Evolutionary conservation across 495 filamentous ascomycete species (phyloP), one percentile per base, ranked within the genome.

Genomic region (Durotheca rogersii): DNA sequence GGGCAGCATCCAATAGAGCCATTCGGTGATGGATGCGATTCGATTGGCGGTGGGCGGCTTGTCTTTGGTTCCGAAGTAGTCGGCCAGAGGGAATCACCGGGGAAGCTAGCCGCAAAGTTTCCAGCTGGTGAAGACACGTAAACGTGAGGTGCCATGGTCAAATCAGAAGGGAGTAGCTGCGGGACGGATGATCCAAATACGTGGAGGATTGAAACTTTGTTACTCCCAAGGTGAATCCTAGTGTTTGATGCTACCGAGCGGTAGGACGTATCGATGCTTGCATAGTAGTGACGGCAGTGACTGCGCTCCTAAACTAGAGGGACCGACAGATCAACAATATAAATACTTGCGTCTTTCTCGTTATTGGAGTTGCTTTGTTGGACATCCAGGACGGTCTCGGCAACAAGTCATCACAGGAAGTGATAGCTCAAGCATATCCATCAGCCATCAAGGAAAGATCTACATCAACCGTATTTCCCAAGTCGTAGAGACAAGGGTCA

Each of bases 101-200:
- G 67, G 65, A 76, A 76, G 55, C 66, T 69, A 49, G 65, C 47
- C 25, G 69, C 69, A 60, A 68, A 78, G 58, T 67, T 74, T 41
- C 70, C 72, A 14, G 68, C 55, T 23, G 76, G 72, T 21, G 76
- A 79, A 4, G 72, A 69, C 30, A 70, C 72, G 56, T 79, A 74
- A 62, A 73, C 70, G 61, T 77, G 74, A 40, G 76, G 76, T 60
- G 74, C 68, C 76, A 79, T 79, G 15, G 10, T n/a, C 6, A 32
- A 27, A 25, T 17, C 36, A 17, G 16, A 12, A 40, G 6, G 11
- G 15, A 10, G n/a, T 14, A 38, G 18, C n/a, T 4, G 32, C 31
- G 38, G 42, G 23, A 21, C 12, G 30, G 2, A 15, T 3, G 23
- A 27, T 27, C 23, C 9, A 4, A 27, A 27, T 4, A 27, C 9